Conservation (phyloP, 2,329 filamentous ascomycete species). For the Pseudodiploospora longispora region DNA sequence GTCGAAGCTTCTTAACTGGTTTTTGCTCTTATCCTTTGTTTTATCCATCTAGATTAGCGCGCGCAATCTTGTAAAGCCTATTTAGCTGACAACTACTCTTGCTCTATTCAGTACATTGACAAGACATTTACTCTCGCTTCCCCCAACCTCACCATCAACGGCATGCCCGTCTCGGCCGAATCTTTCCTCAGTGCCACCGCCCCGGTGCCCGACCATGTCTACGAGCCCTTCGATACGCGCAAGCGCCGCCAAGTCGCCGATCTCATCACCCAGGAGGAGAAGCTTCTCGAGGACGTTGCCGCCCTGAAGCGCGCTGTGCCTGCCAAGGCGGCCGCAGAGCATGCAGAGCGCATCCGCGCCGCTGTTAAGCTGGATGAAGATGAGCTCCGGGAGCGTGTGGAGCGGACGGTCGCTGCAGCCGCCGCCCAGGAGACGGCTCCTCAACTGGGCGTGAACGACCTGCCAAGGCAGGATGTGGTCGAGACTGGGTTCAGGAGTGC, state of each 20-base stretch:
- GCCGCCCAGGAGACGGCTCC: slow-evolving; percentile 14
- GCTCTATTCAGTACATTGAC: slow-evolving; percentile 45
- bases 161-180: slow-evolving; percentile 39
- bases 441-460: slow-evolving; percentile 21
- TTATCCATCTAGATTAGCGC: neutral
- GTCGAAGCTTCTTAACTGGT: neutral
- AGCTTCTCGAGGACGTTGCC: slow-evolving; percentile 56
- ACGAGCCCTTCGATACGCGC: slow-evolving; percentile 54
- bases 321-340: slow-evolving; percentile 31
- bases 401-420: slow-evolving; percentile 11
- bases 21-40: too few species aligned
- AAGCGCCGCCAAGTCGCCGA: slow-evolving; percentile 52
- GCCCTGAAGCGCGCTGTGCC: slow-evolving; percentile 49
- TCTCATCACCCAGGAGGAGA: slow-evolving; percentile 54
- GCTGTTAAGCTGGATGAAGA: slow-evolving; percentile 41
- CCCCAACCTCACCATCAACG: slow-evolving; percentile 56
- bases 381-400: slow-evolving; percentile 24
- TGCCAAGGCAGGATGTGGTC: slow-evolving; percentile 36
- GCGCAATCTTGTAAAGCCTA: too few species aligned
- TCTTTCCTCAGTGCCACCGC: slow-evolving; percentile 25
- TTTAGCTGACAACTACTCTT: too few species aligned
- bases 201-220: slow-evolving; percentile 25
- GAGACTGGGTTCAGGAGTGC: slow-evolving; percentile 39
- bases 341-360: slow-evolving; percentile 31
- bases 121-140: slow-evolving; percentile 51